A percentile compares a stretch with the other conserved stretches of the same genome.
Conservation (phyloP, 768 basidiomycete species). For the Termitomyces sp. region DNA sequence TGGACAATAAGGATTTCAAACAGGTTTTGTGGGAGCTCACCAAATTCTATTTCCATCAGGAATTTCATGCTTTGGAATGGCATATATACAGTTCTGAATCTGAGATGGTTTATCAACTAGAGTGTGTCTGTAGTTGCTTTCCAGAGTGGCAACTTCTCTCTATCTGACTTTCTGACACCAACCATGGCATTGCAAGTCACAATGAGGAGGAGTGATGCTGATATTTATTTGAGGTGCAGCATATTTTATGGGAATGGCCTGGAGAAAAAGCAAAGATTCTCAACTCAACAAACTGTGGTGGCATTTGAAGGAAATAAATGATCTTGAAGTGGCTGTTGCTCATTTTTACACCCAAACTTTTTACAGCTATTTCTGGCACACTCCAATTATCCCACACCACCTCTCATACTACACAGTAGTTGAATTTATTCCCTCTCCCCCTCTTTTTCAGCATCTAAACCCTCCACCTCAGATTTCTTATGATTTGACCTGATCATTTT, state of each 20-base stretch:
- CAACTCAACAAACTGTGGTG: not conserved
- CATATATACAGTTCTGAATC: not conserved
- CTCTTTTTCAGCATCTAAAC: not conserved
- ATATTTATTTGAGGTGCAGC: constrained; percentile 4
- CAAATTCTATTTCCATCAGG: constrained; percentile 19
- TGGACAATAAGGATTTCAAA: not conserved
- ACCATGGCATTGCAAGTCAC: constrained; percentile 8
- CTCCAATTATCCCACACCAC: constrained; percentile 7
- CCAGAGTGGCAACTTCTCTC: not conserved
- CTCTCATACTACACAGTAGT: constrained; percentile 1
- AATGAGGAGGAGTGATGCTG: not conserved
- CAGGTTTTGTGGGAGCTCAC: constrained; percentile 19
- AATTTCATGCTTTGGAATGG: constrained; percentile 19
- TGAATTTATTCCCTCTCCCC: not conserved
- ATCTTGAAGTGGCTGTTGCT: constrained; percentile 4
- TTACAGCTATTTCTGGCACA: constrained; percentile 11
- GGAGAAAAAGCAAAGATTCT: not conserved
- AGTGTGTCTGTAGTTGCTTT: constrained; percentile 7
- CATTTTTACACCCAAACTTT: constrained; percentile 8
- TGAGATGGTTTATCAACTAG: not conserved
- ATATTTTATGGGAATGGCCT: constrained; percentile 5
- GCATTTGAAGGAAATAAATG: not conserved
- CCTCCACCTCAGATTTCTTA: constrained; percentile 1
- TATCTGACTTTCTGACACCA: constrained; percentile 3
- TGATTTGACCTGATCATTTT: not conserved